Percentiles rank a stretch among this genome's conserved stretches.
These are phyloP conservation scores for Ophiognomonia clavigignenti-juglandacearum DNA, from an alignment of 2,329 filamentous ascomycete species.

Conservation along the genomic window DNA sequence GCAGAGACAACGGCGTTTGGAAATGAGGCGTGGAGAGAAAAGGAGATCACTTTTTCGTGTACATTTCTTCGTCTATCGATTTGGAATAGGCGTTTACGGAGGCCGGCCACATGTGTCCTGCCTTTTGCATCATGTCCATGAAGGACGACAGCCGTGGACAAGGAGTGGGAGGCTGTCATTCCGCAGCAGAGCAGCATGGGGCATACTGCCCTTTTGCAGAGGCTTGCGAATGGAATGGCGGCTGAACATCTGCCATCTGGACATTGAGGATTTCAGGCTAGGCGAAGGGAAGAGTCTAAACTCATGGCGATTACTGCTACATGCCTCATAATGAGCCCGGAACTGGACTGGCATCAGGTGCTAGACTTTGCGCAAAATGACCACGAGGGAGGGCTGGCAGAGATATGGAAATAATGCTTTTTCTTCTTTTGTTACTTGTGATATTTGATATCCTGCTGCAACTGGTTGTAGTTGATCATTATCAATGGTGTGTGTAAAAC, in stretches of 20 bases:
- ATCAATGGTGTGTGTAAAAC: no score
- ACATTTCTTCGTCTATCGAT: constrained; percentile 11
- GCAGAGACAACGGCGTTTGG: not conserved
- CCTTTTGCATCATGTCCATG: not conserved
- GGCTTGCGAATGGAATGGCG: not conserved
- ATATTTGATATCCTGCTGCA: no score
- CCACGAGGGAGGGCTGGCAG: constrained; percentile 1
- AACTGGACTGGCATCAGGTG: not conserved
- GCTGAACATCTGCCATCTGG: not conserved
- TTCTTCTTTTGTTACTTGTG: no score
- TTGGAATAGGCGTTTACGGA: constrained; percentile 13
- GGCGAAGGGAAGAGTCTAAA: not conserved
- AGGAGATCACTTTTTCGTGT: constrained; percentile 14
- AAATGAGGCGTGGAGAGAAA: constrained; percentile 1
- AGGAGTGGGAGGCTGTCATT: not conserved
- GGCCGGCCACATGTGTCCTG: not conserved
- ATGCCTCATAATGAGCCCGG: constrained; percentile 2
- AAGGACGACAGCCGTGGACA: not conserved
- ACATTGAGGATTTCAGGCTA: not conserved
- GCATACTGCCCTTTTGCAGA: not conserved
- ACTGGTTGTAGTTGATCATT: no score
- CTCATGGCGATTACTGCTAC: not conserved
- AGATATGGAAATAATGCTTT: constrained; percentile 8
- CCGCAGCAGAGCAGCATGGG: not conserved
- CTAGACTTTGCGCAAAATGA: not conserved